These are phyloP conservation scores for Flaveria trinervia DNA, from an alignment of 129 eudicot genomes.

Conservation along the genomic window DNA sequence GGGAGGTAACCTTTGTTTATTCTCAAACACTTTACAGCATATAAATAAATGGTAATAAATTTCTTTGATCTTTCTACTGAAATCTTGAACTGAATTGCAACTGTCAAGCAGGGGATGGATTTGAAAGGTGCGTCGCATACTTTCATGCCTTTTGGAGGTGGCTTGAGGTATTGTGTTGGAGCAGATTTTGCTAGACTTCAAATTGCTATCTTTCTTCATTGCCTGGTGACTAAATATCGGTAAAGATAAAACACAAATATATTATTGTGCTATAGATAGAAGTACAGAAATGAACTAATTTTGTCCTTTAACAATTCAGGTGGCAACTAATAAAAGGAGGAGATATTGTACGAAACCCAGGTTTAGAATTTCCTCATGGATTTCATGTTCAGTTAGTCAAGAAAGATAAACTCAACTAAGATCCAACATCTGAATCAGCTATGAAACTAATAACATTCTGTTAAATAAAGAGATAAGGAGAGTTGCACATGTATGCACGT, in stretches of 20 bases:
- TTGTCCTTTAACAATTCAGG: conserved; percentile 36
- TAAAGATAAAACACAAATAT: conserved; percentile 28
- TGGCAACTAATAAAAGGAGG: conserved; percentile 66
- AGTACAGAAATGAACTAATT: conserved; percentile 14
- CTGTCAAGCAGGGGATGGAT: conserved; percentile 54
- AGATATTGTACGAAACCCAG: conserved; percentile 73
- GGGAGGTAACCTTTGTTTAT: conserved; percentile 52
- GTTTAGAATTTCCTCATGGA: conserved; percentile 78
- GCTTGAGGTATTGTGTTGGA: conserved; percentile 87
- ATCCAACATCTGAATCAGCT: neutral
- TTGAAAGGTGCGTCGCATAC: conserved; percentile 58
- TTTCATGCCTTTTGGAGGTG: conserved; percentile 97
- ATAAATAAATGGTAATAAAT: neutral
- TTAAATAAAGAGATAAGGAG: neutral
- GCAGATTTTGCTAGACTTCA: conserved; percentile 77
- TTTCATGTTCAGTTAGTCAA: conserved; percentile 51
- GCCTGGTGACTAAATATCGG: conserved; percentile 74
- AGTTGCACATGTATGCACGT: neutral
- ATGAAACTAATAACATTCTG: neutral
- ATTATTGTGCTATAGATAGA: neutral
- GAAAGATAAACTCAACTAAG: conserved; percentile 10
- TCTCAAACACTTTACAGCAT: neutral
- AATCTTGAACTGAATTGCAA: conserved; percentile 3
- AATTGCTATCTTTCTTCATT: conserved; percentile 78
- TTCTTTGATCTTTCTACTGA: neutral